These are phyloP conservation scores for Hansfordia pulvinata DNA, from an alignment of 2,329 filamentous ascomycete species.

Conservation along the genomic window DNA sequence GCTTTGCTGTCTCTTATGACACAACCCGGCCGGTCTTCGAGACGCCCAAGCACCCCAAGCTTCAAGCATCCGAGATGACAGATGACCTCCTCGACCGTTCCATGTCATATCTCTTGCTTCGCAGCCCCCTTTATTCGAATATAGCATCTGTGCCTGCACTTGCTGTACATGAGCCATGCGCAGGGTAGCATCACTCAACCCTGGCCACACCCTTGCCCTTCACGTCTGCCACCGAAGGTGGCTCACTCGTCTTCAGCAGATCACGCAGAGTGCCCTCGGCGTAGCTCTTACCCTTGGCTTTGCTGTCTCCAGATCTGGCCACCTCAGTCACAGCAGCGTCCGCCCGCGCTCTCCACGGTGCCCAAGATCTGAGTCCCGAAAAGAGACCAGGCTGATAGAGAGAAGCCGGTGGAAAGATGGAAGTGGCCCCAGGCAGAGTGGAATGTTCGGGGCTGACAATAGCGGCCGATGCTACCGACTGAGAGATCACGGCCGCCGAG, in stretches of 20 bases:
- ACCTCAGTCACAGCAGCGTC: slow-evolving; percentile 5
- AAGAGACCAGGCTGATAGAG: slow-evolving; percentile 15
- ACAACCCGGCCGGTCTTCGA: too few relatives aligned
- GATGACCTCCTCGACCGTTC: too few relatives aligned
- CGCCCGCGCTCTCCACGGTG: slow-evolving; percentile 25
- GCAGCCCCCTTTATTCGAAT: too few relatives aligned
- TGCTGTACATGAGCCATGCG: too few relatives aligned
- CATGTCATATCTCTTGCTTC: too few relatives aligned
- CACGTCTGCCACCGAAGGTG: slow-evolving; percentile 6
- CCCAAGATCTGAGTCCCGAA: slow-evolving; percentile 28
- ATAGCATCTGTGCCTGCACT: too few relatives aligned
- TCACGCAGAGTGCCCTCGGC: slow-evolving; percentile 43
- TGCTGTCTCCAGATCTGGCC: slow-evolving; percentile 7
- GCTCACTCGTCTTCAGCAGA: slow-evolving; percentile 27
- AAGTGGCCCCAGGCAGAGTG: slow-evolving; percentile 7
- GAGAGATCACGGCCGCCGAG: slow-evolving; percentile 10
- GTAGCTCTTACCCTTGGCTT: slow-evolving; percentile 22
- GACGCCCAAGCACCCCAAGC: too few relatives aligned
- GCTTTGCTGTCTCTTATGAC: too few relatives aligned
- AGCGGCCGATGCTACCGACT: slow-evolving; percentile 13
- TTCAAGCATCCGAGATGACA: too few relatives aligned
- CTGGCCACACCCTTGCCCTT: slow-evolving; percentile 17
- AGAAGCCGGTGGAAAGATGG: too few relatives aligned
- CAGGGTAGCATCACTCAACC: too few relatives aligned
- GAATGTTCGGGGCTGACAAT: slow-evolving; percentile 13